Evolutionary conservation across 2,329 filamentous ascomycete genomes (phyloP), one percentile per base, ranked within the genome.

Genomic region (Monosporascus sp.): DNA sequence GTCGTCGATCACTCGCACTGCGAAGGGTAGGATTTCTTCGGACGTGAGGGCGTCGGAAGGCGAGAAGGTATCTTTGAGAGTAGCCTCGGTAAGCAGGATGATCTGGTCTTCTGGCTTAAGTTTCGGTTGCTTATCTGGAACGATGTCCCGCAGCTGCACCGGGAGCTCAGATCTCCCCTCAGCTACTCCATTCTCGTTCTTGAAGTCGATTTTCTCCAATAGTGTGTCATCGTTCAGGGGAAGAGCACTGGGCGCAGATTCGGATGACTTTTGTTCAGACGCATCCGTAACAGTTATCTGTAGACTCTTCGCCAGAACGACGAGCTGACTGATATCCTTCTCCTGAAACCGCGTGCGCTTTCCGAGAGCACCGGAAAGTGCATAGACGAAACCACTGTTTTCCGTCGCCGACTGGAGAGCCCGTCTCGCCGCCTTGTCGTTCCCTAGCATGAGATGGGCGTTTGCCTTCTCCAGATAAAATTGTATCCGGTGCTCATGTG

Each of bases 1-100:
- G 55, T 94, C 91, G 8, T 88, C 82, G 1, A 99, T 78, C 0
- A 97, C 94, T 41, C 94, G 84, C 2, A 86, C 87, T 1, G 94
- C 94, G 66, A 93, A 99, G 0, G 94, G 94, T 1, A 96, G 72
- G 5, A 96, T 93, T 67, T 97, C 90, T 71, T 97, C 92, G n/a
- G 91, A 81, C 0, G 92, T 97, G 1, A 99, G 76, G 0, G 89
- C 87, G 66, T 97, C 88, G 1, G 84, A 78, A 0, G 94, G 91
- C 0, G 91, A 87, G 57, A 85, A 88, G 0, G 89, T 91, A 64
- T 97, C 96, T 56, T 89, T 95, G 55, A 97, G 84, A 0, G 91
- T 96, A 1, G 84, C 84, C 50, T 95, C 93, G 0, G 91, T 91
- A 1, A 99, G 81, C 8, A 99, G 78, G 25, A 96, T 93, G 49